phyloP scores from a whole-genome alignment of 1,284 basidiomycete genomes.

The Rhizoctonia solani region DNA sequence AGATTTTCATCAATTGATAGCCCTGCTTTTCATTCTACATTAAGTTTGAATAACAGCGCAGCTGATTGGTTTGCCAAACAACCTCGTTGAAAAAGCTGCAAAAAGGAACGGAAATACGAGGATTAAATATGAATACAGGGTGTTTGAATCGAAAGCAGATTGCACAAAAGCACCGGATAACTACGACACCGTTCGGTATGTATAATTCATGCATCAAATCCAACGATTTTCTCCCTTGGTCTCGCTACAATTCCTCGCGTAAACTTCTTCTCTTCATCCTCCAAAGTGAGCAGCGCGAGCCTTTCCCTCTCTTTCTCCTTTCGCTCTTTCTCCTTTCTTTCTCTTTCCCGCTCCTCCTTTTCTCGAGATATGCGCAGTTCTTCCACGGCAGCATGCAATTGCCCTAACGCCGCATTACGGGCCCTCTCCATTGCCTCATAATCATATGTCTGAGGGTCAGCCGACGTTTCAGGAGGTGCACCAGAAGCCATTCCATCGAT shows the following conservation, averaged over 20 bases:
- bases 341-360: constrained; percentile 21
- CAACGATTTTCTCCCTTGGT: constrained; percentile 31
- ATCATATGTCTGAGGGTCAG: constrained; percentile 30
- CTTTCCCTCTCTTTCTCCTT: constrained; percentile 31
- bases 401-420: constrained; percentile 28
- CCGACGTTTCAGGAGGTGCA: neutral
- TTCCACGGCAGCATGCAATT: constrained; percentile 28
- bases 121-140: constrained; percentile 23
- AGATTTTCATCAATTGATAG: constrained; percentile 48
- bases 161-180: neutral
- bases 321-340: constrained; percentile 25
- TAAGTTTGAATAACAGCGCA: neutral
- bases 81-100: neutral
- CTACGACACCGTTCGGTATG: neutral
- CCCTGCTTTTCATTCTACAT: neutral
- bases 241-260: constrained; percentile 22
- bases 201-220: constrained; percentile 26
- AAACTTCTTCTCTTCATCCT: constrained; percentile 27
- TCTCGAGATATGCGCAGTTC: constrained; percentile 31
- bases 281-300: constrained; percentile 23
- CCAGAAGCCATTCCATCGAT: constrained; percentile 27
- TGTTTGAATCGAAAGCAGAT: constrained; percentile 7
- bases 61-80: neutral
- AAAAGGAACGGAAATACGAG: neutral
- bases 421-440: constrained; percentile 33